phyloP scores from a whole-genome alignment of 768 basidiomycete species.

The Mycena belliarum region DNA sequence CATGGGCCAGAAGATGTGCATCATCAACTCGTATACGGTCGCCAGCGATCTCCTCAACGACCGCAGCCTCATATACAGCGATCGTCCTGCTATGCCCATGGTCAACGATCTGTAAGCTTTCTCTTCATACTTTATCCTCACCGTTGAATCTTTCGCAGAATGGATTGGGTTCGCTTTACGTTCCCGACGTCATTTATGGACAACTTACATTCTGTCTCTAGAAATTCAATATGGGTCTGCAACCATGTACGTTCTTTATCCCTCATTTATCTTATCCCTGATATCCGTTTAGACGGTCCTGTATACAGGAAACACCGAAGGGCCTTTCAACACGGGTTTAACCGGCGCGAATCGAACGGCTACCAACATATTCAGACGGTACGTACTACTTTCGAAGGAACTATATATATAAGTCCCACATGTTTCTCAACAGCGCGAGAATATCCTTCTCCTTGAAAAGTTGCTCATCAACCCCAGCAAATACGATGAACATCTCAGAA shows the following conservation, averaged over 20 bases:
- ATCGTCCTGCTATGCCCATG: slow-evolving; percentile 29
- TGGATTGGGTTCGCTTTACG: slow-evolving; percentile 8
- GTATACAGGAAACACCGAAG: slow-evolving; percentile 20
- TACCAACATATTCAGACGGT: slow-evolving; percentile 20
- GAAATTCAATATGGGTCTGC: slow-evolving; percentile 22
- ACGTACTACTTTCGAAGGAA: neutral
- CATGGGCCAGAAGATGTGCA: slow-evolving; percentile 37
- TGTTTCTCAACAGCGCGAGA: slow-evolving; percentile 7
- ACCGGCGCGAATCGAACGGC: slow-evolving; percentile 15
- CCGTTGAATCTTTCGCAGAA: neutral
- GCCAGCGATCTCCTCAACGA: slow-evolving; percentile 42
- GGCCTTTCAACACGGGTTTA: slow-evolving; percentile 18
- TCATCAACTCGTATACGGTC: slow-evolving; percentile 31
- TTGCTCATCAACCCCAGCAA: slow-evolving; percentile 10
- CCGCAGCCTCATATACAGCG: slow-evolving; percentile 40
- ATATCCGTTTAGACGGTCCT: neutral
- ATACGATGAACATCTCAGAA: slow-evolving; percentile 15
- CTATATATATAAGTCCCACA: neutral
- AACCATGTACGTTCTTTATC: slow-evolving; percentile 1
- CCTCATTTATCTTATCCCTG: neutral
- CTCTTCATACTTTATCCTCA: neutral
- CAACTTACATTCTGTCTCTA: neutral
- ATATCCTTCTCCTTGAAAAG: slow-evolving; percentile 15
- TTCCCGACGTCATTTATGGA: neutral
- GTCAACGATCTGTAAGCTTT: slow-evolving; percentile 18